Percentiles rank a stretch among this genome's conserved stretches.
phyloP scores from a whole-genome alignment of 2,329 filamentous ascomycete species.

The Ambrosiella beaveri region DNA sequence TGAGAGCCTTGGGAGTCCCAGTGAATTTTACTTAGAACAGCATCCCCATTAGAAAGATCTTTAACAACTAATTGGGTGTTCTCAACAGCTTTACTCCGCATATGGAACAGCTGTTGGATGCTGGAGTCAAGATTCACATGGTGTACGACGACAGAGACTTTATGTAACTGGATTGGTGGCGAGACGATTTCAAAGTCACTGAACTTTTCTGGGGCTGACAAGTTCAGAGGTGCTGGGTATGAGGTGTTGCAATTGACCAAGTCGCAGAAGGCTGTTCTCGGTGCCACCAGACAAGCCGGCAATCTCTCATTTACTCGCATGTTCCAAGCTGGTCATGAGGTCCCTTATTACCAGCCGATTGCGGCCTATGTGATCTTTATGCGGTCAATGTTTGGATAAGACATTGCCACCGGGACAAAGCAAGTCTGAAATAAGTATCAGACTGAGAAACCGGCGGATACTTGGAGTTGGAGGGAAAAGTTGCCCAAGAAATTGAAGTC shows the following conservation, averaged over 20 bases:
- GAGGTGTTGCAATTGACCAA: constrained; percentile 39
- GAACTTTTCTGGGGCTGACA: constrained; percentile 17
- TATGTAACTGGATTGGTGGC: constrained; percentile 56
- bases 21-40: constrained; percentile 45
- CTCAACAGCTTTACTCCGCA: constrained; percentile 22
- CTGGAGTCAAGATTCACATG: constrained; percentile 52
- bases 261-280: constrained; percentile 59
- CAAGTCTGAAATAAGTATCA: neutral
- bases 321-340: constrained; percentile 49
- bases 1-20: constrained; percentile 42
- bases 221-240: constrained; percentile 53
- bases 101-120: constrained; percentile 41
- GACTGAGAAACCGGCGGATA: neutral
- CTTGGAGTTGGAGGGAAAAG: neutral
- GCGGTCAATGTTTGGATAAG: constrained; percentile 24
- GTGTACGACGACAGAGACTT: constrained; percentile 52
- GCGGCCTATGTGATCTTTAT: constrained; percentile 43
- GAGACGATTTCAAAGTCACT: constrained; percentile 46
- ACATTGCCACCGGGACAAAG: neutral
- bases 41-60: constrained; percentile 45
- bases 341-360: constrained; percentile 42
- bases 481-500: neutral
- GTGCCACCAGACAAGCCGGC: constrained; percentile 56
- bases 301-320: constrained; percentile 54
- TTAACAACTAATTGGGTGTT: constrained; percentile 15